Conservation (phyloP, 1,284 basidiomycete genomes). For the Butyriboletus pseudospeciosus region DNA sequence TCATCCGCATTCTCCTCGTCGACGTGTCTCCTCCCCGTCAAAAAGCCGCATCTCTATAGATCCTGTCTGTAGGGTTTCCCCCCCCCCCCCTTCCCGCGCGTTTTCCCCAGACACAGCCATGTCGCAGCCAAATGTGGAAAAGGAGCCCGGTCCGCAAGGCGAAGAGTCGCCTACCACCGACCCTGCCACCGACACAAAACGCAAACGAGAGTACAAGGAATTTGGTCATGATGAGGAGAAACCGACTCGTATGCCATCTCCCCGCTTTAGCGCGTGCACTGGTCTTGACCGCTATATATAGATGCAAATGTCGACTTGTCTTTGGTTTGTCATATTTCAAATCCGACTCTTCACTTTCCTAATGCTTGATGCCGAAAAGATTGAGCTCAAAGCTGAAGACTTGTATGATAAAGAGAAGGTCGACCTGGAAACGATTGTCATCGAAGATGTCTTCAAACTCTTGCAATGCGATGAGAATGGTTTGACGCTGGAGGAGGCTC, state of each 20-base stretch:
- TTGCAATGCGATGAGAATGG: constrained; percentile 86
- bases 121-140: constrained; percentile 50
- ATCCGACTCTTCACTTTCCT: neutral
- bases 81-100: neutral
- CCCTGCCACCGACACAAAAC: constrained; percentile 42
- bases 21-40: constrained; percentile 7
- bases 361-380: constrained; percentile 40
- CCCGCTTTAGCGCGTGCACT: neutral
- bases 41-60: constrained; percentile 26
- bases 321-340: constrained; percentile 41
- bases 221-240: constrained; percentile 75
- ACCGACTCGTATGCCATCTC: constrained; percentile 59
- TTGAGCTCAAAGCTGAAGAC: constrained; percentile 90
- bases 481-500: constrained; percentile 71
- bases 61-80: constrained; percentile 26
- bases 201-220: constrained; percentile 89
- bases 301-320: constrained; percentile 87
- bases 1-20: constrained; percentile 19
- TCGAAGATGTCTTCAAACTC: constrained; percentile 95
- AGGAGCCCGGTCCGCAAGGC: constrained; percentile 56
- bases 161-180: constrained; percentile 36
- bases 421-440: constrained; percentile 93
- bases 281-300: constrained; percentile 25
- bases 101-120: constrained; percentile 20
- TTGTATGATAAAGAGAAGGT: constrained; percentile 99